Percentiles rank a stretch among this genome's conserved stretches.
Conservation (phyloP, 2,329 filamentous ascomycete genomes). For the Cladosporium sp. region DNA sequence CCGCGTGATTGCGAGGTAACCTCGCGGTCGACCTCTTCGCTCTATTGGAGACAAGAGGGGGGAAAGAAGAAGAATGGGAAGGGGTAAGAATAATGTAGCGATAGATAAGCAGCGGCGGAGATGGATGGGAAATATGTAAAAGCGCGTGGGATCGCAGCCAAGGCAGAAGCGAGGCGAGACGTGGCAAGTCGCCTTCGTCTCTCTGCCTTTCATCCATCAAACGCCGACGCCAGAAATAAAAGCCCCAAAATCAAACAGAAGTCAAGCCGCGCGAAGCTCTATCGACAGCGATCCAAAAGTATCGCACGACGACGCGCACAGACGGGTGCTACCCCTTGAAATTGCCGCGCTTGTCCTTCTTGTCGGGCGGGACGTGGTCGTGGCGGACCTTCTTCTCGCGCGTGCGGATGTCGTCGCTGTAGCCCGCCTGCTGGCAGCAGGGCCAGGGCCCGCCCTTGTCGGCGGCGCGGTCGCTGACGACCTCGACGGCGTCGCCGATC, state of each 20-base stretch:
- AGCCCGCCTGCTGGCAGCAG: constrained; percentile 29
- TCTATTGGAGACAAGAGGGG: background rate
- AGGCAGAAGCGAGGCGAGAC: background rate
- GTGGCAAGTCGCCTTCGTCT: too few species aligned
- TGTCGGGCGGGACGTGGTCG: constrained; percentile 37
- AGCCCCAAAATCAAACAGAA: background rate
- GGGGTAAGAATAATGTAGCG: too few species aligned
- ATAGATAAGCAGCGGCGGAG: too few species aligned
- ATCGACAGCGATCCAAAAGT: background rate
- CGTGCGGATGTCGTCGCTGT: constrained; percentile 29
- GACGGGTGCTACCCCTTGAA: constrained; percentile 1
- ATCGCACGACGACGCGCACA: background rate
- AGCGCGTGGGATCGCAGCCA: background rate
- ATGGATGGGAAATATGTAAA: too few species aligned
- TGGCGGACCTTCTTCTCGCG: constrained; percentile 37
- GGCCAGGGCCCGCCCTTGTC: constrained; percentile 11
- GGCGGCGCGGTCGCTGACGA: constrained; percentile 33
- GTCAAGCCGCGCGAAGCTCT: background rate
- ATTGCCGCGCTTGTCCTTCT: constrained; percentile 29
- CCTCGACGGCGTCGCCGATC: constrained; percentile 60
- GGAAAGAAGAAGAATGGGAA: too few species aligned
- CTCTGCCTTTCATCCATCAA: background rate
- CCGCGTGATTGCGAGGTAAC: background rate
- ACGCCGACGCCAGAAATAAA: background rate
- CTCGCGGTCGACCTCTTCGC: too few species aligned